phyloP scores from a whole-genome alignment of 306 rosid genomes.

The Oxytropis ochrocephala region DNA sequence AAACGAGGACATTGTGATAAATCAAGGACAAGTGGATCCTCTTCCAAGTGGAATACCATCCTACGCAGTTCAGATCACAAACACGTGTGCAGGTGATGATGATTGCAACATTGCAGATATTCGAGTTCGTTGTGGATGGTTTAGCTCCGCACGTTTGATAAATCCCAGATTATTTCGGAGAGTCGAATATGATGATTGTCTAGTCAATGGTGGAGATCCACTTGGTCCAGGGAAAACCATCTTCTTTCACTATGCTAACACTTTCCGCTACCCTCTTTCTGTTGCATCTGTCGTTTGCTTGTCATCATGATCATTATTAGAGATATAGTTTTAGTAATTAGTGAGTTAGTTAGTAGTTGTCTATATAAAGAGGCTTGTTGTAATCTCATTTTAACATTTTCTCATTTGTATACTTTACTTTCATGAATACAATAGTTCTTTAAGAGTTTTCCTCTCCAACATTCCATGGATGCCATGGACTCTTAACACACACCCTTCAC shows the following conservation, averaged over 20 bases:
- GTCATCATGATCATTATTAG: too few species aligned
- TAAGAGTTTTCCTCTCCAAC: too few species aligned
- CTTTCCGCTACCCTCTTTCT: constrained; percentile 42
- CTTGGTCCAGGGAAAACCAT: constrained; percentile 40
- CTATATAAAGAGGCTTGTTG: too few species aligned
- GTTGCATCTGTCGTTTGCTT: constrained; percentile 46
- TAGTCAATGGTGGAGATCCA: constrained; percentile 40
- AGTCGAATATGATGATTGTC: constrained; percentile 45
- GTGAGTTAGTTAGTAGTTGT: too few species aligned
- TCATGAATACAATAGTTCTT: too few species aligned
- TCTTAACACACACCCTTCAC: too few species aligned
- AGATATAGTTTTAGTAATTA: too few species aligned
- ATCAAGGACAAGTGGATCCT: constrained; percentile 39
- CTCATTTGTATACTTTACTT: too few species aligned
- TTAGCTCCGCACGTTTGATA: constrained; percentile 53
- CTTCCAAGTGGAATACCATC: constrained; percentile 53
- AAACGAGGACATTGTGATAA: constrained; percentile 34
- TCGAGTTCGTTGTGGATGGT: constrained; percentile 56
- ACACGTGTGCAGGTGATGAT: constrained; percentile 31
- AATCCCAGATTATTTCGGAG: constrained; percentile 45
- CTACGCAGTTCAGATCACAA: constrained; percentile 44
- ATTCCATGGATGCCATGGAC: too few species aligned
- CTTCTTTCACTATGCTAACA: constrained; percentile 56
- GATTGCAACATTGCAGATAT: constrained; percentile 44
- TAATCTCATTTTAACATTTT: too few species aligned